Base-by-base conservation (phyloP, 495 filamentous ascomycete species). In the Aspergillus funiculosus region DNA sequence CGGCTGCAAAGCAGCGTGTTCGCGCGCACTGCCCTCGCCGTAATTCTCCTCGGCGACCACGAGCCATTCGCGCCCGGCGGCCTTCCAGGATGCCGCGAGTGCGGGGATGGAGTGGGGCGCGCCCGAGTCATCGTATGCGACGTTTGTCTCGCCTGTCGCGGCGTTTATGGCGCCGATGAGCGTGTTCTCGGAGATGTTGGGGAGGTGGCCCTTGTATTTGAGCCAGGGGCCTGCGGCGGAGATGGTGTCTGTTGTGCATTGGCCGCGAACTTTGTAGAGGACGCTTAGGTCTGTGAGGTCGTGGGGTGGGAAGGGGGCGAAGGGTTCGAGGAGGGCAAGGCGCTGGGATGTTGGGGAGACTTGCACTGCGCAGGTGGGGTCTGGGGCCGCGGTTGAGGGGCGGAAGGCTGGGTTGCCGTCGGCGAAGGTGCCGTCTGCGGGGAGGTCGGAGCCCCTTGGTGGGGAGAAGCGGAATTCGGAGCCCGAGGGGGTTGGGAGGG, bases 181-280 rank as follows among this genome's bases (percentile, higher is more conserved):
- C 0, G 92, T 98, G 76, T 98, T 98, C 52, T 81, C 87, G 50
- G 80, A 84, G 71, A 98, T 98, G 71, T 98, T 98, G 62, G 91
- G 88, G 24, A 98, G 79, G 64, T 98, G 92, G 51, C 92, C 92
- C 75, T 97, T 97, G 79, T 95, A 98, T 68, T 96, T 97, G 26
- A 98, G 75, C 92, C 92, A 98, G 3, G 90, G 92, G 5, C 92
- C 92, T 2, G 92, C 92, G 5, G 91, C 92, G 15, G 90, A 96
- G 63, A 98, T 98, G 48, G 92, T 95, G 67, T 98, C 92, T 25
- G 92, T 98, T 26, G 92, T 95, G 78, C 92, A 97, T 67, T 98
- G 94, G 44, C 92, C 92, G 46, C 87, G 84, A 37, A 97, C 85
- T 70, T 95, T 96, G 74, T 92, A 88, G 10, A 98, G 82, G 13